Base-by-base conservation (phyloP, 1,284 basidiomycete species). In the Heterobasidion occidentale region DNA sequence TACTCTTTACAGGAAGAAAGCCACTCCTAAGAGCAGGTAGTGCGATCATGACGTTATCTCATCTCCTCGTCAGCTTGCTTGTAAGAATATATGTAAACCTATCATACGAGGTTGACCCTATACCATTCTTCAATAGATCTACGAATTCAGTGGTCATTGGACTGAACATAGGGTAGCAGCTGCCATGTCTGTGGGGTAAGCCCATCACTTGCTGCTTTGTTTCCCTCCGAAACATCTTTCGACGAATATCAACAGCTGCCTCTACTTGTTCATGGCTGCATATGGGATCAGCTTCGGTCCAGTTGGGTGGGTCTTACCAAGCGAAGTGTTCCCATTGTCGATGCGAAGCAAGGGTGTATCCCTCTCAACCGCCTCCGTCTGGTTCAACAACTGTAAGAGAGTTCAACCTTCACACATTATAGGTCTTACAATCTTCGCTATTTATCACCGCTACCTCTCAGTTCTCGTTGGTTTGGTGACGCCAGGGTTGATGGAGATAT, bases 281-380 rank as follows among this genome's bases (percentile, higher is more conserved):
- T 95, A 93, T 67, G 91, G 92, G 2, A 72, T 85, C 47, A 91
- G 88, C 44, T 86, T 90, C 67, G 92, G 92, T 1, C 93, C 93
- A 1, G 82, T 92, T 61, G 89, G 86, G 11, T 95, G 92, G 90
- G 81, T 92, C 1, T 76, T 92, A 1, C 85, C 88, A 0, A 84
- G 80, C 61, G 90, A 92, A 70, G 86, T 95, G 20, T 94, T 94
- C 70, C 88, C 93, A 6, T 74, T 92, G n/a, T 88, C 90, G 8
- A 83, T 94, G 70, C 78, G 92, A 65, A 86, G 90, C 60, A 86
- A 86, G 67, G 93, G 92, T 59, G 90, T 93, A 6, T 81, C 89
- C 20, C 66, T 95, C 19, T 85, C 89, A n/a, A 92, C 90, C 1
- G 85, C 89, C 2, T 90, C 88, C 45, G 91, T 90, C 68, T 92